Evolutionary conservation across 164 flowering plant genomes (phyloP), one percentile per base, ranked within the genome.

Genomic region (Houttuynia cordata): DNA sequence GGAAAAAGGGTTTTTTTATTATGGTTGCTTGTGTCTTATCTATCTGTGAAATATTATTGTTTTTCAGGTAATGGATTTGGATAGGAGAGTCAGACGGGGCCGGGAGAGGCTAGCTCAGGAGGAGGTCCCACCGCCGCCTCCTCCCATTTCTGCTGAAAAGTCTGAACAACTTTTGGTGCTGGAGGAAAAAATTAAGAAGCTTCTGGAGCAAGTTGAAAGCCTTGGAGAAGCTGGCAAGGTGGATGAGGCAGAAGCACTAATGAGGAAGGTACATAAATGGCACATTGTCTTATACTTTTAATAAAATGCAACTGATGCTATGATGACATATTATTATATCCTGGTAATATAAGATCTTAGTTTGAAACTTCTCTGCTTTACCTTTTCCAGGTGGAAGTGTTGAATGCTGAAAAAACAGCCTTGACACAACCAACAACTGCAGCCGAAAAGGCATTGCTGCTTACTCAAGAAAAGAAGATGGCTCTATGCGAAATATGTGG

Each of bases 191-290:
- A 91, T 91, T 59, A 91, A 94, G 70, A 91, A 88, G 56, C 79
- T 94, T 51, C 77, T 94, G 63, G 99, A 84, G 72, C 97, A 91
- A 77, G 96, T 83, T n/a, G 97, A 94, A 73, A 63, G 92, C 51
- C 91, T 94, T 60, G 97, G 99, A 70, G 99, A 94, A 87, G 89
- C 84, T 68, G 99, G 97, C 18, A 94, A 91, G 66, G 97, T 94
- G 61, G 99, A 94, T 79, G 99, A 94, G 74, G 99, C 99, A 59
- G 97, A 94, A 71, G 97, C 99, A 24, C 86, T 94, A 18, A 94
- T 91, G 99, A 82, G 88, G 77, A 94, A 88, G 97, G 98, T 88
- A 51, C 42, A 52, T 40, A n/a, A 21, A 13, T 51, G 42, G 52
- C 25, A 17, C 14, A 45, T 45, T 12, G 49, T 12, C 9, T n/a